Conservation (phyloP, 176 grass and related monocot species). For the Rhynchospora breviuscula region DNA sequence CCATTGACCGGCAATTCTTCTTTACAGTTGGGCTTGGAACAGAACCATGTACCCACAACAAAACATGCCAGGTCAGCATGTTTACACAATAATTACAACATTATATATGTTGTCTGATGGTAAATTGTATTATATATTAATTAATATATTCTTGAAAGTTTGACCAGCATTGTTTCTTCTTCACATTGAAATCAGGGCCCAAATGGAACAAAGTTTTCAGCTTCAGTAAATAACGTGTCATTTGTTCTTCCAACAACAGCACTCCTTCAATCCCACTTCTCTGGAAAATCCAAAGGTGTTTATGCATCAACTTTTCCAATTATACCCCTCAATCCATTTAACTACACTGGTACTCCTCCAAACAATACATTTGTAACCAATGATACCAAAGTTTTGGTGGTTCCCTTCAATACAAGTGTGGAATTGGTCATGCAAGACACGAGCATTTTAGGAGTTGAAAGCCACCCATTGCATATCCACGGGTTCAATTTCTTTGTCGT, state of each 20-base stretch:
- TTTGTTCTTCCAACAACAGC: slow-evolving; percentile 48
- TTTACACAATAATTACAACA: neutral
- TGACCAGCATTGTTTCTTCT: neutral
- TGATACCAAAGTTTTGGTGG: slow-evolving; percentile 56
- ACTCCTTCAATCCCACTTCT: slow-evolving; percentile 77
- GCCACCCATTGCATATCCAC: slow-evolving; percentile 73
- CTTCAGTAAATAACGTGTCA: slow-evolving; percentile 66
- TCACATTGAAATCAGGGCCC: slow-evolving; percentile 26
- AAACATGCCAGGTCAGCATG: slow-evolving; percentile 41
- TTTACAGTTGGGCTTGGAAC: slow-evolving; percentile 59
- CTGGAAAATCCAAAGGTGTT: slow-evolving; percentile 40
- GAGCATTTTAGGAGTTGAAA: slow-evolving; percentile 45
- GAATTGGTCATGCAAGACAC: slow-evolving; percentile 81
- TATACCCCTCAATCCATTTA: slow-evolving; percentile 35
- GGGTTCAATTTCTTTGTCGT: slow-evolving; percentile 65
- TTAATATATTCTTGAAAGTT: neutral
- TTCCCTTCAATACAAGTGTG: slow-evolving; percentile 47
- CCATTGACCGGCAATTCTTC: slow-evolving; percentile 43
- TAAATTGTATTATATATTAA: neutral
- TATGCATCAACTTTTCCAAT: slow-evolving; percentile 47
- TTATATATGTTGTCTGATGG: neutral
- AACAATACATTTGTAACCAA: slow-evolving; percentile 49
- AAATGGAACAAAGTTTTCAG: slow-evolving; percentile 56
- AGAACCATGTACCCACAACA: slow-evolving; percentile 50
- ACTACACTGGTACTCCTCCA: slow-evolving; percentile 59